phyloP scores from a whole-genome alignment of 2,329 filamentous ascomycete genomes.

The Davidsoniella virescens region DNA sequence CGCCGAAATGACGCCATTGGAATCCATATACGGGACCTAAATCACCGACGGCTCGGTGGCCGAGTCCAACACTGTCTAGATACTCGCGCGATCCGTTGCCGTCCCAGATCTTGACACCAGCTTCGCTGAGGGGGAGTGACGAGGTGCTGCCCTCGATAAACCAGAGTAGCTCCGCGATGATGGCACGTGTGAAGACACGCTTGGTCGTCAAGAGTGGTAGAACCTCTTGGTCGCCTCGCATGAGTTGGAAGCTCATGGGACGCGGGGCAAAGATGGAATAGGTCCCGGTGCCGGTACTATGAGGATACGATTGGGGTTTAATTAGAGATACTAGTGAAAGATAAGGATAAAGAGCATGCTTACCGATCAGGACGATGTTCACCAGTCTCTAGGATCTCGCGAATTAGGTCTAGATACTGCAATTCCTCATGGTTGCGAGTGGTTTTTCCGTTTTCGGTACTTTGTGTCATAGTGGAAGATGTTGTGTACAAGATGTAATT shows the following conservation, averaged over 20 bases:
- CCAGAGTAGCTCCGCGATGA: constrained; percentile 89
- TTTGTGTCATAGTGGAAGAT: constrained; percentile 6
- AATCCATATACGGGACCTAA: constrained; percentile 95
- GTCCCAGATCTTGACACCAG: constrained; percentile 94
- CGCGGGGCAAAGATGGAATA: constrained; percentile 74
- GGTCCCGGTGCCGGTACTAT: constrained; percentile 82
- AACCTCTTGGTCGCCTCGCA: constrained; percentile 43
- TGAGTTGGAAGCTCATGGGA: constrained; percentile 75
- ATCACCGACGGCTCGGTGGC: constrained; percentile 71
- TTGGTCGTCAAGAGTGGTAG: constrained; percentile 94
- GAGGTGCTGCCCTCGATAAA: constrained; percentile 79
- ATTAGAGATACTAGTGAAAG: neutral
- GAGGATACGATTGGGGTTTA: constrained; percentile 17
- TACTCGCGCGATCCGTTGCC: constrained; percentile 85
- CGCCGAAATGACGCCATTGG: constrained; percentile 97
- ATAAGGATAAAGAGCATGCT: neutral
- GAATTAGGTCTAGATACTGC: constrained; percentile 84
- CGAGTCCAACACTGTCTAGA: constrained; percentile 70
- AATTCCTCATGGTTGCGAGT: constrained; percentile 57
- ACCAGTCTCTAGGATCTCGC: constrained; percentile 63
- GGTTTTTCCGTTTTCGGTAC: neutral
- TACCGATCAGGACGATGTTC: constrained; percentile 82
- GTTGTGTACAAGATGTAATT: neutral
- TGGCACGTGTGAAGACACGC: constrained; percentile 80
- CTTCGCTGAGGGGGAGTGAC: constrained; percentile 55